A percentile compares a stretch with the other conserved stretches of the same genome.
These are phyloP conservation scores for Cladosporium colombiae DNA, from an alignment of 2,329 filamentous ascomycete species.

Conservation along the genomic window DNA sequence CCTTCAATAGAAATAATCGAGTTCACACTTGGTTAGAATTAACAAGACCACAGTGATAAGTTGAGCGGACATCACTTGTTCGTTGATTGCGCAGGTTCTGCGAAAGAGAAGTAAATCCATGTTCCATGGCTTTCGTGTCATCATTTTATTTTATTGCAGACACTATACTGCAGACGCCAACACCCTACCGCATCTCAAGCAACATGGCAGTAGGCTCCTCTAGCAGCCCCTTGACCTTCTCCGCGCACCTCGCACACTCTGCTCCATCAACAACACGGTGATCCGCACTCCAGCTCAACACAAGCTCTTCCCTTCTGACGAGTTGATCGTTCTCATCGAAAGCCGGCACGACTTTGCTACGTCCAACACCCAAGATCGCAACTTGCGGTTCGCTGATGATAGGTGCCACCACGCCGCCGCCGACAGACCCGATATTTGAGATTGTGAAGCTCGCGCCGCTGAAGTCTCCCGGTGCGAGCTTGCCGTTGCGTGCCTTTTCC, in stretches of 20 bases:
- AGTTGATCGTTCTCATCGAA: conserved; percentile 63
- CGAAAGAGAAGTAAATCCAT: background rate
- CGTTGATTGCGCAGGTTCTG: no score
- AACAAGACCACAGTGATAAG: no score
- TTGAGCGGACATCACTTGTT: no score
- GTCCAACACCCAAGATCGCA: conserved; percentile 85
- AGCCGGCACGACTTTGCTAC: conserved; percentile 75
- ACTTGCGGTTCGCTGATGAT: conserved; percentile 90
- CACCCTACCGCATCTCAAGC: conserved; percentile 66
- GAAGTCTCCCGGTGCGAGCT: conserved; percentile 73
- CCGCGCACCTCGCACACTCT: conserved; percentile 88
- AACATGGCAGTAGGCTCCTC: conserved; percentile 89
- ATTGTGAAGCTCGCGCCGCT: conserved; percentile 89
- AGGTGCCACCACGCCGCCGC: conserved; percentile 86
- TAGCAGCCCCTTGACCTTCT: conserved; percentile 73
- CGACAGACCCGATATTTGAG: conserved; percentile 94
- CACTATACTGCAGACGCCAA: background rate
- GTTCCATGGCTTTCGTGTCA: background rate
- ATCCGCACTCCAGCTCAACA: conserved; percentile 96
- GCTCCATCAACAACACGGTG: conserved; percentile 93
- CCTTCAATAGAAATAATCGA: no score
- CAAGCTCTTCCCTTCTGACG: conserved; percentile 75
- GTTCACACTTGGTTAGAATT: background rate
- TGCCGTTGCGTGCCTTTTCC: conserved; percentile 69
- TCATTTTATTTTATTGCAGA: conserved; percentile 2